Conservation (phyloP, 2,329 filamentous ascomycete species). For the Sphaceloma murrayae region DNA sequence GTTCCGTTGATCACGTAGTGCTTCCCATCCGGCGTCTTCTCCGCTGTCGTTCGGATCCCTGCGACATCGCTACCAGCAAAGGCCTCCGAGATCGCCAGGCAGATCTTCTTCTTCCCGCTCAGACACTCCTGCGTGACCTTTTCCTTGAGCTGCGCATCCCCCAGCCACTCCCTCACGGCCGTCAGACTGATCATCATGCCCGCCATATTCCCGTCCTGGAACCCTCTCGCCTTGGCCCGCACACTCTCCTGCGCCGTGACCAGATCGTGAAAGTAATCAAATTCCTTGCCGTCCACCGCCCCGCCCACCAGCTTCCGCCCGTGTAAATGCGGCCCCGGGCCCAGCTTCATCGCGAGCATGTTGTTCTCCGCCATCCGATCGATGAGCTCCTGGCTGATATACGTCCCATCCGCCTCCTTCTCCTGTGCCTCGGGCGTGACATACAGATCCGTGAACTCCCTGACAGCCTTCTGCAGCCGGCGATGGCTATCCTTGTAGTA, state of each 20-base stretch:
- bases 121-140: conserved; percentile 63
- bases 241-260: conserved; percentile 64
- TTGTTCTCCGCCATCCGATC: conserved; percentile 66
- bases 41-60: conserved; percentile 66
- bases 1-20: conserved; percentile 61
- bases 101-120: conserved; percentile 77
- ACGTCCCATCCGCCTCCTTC: conserved; percentile 63
- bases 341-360: conserved; percentile 71
- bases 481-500: conserved; percentile 72
- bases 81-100: conserved; percentile 77
- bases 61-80: conserved; percentile 80
- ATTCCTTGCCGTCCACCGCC: conserved; percentile 61
- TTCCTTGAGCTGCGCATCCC: conserved; percentile 55
- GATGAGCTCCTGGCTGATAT: conserved; percentile 61
- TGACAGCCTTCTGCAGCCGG: conserved; percentile 56
- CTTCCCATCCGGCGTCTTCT: conserved; percentile 64
- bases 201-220: conserved; percentile 78
- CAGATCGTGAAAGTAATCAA: conserved; percentile 78
- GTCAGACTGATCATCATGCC: conserved; percentile 78
- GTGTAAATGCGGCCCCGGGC: conserved; percentile 72
- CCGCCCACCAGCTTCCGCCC: conserved; percentile 59
- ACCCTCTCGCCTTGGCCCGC: conserved; percentile 63
- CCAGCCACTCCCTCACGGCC: conserved; percentile 69
- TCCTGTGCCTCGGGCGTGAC: conserved; percentile 65
- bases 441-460: conserved; percentile 63